phyloP scores from a whole-genome alignment of 2,329 filamentous ascomycete species.

The Blumeria graminis region DNA sequence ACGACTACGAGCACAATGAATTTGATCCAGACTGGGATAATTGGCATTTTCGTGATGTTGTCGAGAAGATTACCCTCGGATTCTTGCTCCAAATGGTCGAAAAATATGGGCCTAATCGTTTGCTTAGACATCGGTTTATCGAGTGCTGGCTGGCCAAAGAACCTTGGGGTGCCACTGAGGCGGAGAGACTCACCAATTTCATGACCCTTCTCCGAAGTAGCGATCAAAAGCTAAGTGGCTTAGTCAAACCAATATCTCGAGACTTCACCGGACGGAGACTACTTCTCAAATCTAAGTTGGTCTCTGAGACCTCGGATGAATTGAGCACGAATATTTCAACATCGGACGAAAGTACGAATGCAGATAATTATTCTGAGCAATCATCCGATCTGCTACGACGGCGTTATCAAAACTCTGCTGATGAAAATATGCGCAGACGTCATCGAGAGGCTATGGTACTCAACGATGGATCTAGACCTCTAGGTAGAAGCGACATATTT shows the following conservation, averaged over 20 bases:
- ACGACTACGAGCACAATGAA: constrained; percentile 24
- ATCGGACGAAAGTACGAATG: constrained; percentile 20
- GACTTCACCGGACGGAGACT: constrained; percentile 9
- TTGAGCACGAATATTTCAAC: constrained; percentile 15
- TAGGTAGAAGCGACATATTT: constrained; percentile 57
- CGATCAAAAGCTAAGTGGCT: constrained; percentile 20
- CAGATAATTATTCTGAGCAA: constrained; percentile 16
- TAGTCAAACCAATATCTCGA: constrained; percentile 18
- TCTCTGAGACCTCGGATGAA: constrained; percentile 14
- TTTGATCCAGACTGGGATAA: constrained; percentile 37
- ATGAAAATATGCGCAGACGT: constrained; percentile 48
- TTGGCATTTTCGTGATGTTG: constrained; percentile 34
- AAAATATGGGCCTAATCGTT: constrained; percentile 24
- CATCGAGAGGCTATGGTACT: constrained; percentile 77
- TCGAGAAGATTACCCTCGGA: constrained; percentile 34
- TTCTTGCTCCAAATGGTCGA: constrained; percentile 32
- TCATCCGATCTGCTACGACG: constrained; percentile 17
- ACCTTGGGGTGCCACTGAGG: constrained; percentile 35
- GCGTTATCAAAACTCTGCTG: constrained; percentile 33
- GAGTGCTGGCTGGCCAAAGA: constrained; percentile 54
- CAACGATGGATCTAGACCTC: constrained; percentile 56
- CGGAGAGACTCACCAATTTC: constrained; percentile 30
- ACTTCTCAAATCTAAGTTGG: constrained; percentile 11
- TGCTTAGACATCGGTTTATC: constrained; percentile 40
- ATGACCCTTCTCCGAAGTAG: constrained; percentile 10